A percentile compares a stretch with the other conserved stretches of the same genome.
Evolutionary conservation across 2,329 filamentous ascomycete genomes (phyloP).

Genomic region (Cercospora zeae-maydis): DNA sequence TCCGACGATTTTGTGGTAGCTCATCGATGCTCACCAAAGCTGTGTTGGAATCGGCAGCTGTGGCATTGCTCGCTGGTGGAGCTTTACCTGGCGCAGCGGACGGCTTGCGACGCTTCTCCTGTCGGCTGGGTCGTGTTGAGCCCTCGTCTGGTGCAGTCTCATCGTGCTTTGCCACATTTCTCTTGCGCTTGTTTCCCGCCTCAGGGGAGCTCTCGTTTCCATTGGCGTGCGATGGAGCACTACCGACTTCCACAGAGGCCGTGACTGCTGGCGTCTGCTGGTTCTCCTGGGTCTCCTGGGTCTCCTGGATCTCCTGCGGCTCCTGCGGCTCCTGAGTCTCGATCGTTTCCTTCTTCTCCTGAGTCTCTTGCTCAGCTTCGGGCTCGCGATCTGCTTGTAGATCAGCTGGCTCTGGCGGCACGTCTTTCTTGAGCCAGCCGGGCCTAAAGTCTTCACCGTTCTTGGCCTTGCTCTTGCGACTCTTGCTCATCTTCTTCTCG

Average conservation of each 20-base stretch:
- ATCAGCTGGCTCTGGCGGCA: constrained; percentile 10
- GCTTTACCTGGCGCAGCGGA: constrained; percentile 21
- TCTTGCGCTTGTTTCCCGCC: constrained; percentile 36
- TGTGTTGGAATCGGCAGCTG: constrained; percentile 31
- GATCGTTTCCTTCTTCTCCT: not conserved
- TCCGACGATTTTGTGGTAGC: constrained; percentile 64
- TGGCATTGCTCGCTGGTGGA: constrained; percentile 5
- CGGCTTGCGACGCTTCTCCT: constrained; percentile 40
- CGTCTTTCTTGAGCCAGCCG: constrained; percentile 35
- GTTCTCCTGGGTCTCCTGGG: not conserved
- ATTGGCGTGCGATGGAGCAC: not conserved
- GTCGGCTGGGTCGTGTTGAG: constrained; percentile 21
- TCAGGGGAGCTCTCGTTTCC: constrained; percentile 4
- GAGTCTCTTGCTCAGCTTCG: not conserved
- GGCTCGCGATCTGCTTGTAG: constrained; percentile 3
- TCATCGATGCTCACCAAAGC: constrained; percentile 43
- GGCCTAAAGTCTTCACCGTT: constrained; percentile 30
- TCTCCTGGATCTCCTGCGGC: not conserved
- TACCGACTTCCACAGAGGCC: not conserved
- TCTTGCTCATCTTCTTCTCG: constrained; percentile 59
- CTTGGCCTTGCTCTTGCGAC: constrained; percentile 52
- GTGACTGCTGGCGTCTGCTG: not conserved
- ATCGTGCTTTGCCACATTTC: constrained; percentile 23
- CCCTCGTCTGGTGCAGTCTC: constrained; percentile 23
- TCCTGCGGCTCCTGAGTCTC: not conserved